Conservation (phyloP, 257 asterid genomes). For the Nicotiana obtusifolia region DNA sequence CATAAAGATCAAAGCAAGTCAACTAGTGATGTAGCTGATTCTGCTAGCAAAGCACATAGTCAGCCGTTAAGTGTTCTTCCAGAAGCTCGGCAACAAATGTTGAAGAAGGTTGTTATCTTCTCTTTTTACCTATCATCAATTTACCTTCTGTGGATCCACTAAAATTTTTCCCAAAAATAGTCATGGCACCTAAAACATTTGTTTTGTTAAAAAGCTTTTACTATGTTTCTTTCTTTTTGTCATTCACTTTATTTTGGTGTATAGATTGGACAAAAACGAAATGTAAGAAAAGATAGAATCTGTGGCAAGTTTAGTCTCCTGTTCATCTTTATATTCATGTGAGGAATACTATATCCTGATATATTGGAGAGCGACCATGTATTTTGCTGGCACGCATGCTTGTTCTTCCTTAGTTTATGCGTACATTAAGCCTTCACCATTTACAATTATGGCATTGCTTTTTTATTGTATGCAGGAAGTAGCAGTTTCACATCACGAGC, state of each 20-base stretch:
- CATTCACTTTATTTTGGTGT: background rate
- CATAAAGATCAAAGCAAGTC: too few relatives aligned
- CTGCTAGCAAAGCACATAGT: too few relatives aligned
- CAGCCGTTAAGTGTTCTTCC: background rate
- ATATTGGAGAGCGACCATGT: background rate
- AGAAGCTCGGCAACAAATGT: conserved; percentile 27
- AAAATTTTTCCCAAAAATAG: background rate
- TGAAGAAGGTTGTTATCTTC: conserved; percentile 45
- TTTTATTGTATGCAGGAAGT: too few relatives aligned
- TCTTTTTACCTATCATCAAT: conserved; percentile 7
- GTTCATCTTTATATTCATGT: background rate
- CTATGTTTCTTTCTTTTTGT: too few relatives aligned
- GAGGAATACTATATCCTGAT: background rate
- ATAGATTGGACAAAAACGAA: background rate
- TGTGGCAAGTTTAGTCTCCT: background rate
- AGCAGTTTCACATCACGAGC: too few relatives aligned
- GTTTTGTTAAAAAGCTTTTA: background rate
- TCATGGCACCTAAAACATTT: background rate
- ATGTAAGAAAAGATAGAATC: too few relatives aligned
- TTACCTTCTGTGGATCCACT: background rate
- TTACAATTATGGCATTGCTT: too few relatives aligned
- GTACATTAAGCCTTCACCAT: too few relatives aligned
- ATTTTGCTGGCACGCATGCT: background rate
- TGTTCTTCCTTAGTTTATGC: background rate
- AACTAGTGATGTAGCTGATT: too few relatives aligned